Evolutionary conservation across 2,329 filamentous ascomycete genomes (phyloP), one percentile per base, ranked within the genome.

Genomic region (Trichoderma gracile): DNA sequence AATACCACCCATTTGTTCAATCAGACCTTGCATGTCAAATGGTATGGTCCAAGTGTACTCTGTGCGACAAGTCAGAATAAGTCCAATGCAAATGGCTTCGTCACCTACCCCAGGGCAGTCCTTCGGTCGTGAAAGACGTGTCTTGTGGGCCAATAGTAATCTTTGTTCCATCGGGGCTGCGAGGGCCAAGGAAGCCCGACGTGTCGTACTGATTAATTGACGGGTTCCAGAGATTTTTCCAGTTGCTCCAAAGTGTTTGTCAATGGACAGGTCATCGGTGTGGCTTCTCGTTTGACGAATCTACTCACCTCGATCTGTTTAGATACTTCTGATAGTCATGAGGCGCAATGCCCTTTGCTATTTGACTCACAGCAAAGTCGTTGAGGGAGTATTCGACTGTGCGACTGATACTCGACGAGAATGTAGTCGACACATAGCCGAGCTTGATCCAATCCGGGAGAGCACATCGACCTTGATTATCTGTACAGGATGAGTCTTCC

Each of bases 201-300:
- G 55, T 64, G 65, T 86, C 78, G 56, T 84, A 84, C 15, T 64
- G 62, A 23, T 52, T 60, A 0, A 64, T 80, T 1, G 80, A 73
- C 0, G 78, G 65, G 50, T 84, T 81, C 84, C 84, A 88, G 57
- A 86, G 84, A 57, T 84, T 85, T 23, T 84, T 80, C 86, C 86
- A 89, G 19, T 86, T 84, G 1, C 62, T 64, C 4, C 10, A 19
- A 25, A 27, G 1, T n/a, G 4, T 25, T 14, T 5, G 14, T 52
- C 9, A 43, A 25, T 40, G 23, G 25, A 23, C 23, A n/a, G 25
- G 27, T 8, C 14, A 14, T 42, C 14, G n/a, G 43, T 14, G 19
- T 15, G 1, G 2, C 10, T 14, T n/a, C 3, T 19, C 17, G 7
- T 4, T n/a, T 3, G 23, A 25, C 19, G 10, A n/a, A n/a, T 19